Percentiles rank a stretch among this genome's conserved stretches.
Conservation (phyloP, 257 asterid species). For the Eustoma russellianum region DNA sequence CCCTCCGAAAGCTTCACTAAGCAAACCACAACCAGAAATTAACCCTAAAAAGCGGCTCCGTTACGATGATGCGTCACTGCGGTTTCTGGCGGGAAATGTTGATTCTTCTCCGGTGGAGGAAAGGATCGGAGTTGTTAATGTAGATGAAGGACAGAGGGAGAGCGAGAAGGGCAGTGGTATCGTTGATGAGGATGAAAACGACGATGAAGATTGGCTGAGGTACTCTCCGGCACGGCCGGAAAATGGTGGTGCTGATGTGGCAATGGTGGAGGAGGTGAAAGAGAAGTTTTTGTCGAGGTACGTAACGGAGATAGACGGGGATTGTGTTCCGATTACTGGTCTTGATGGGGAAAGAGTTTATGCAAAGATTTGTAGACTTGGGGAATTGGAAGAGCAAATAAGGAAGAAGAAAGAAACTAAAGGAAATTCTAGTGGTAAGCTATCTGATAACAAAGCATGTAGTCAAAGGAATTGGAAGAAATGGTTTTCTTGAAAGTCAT, state of each 20-base stretch:
- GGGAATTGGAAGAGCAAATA: conserved; percentile 27
- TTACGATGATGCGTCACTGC: conserved; percentile 13
- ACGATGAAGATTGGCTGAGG: conserved; percentile 58
- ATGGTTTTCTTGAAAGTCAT: not conserved
- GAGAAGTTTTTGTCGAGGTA: conserved; percentile 65
- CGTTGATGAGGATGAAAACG: conserved; percentile 5
- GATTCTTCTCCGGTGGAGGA: conserved; percentile 8
- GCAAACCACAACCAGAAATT: conserved; percentile 16
- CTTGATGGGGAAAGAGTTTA: conserved; percentile 91
- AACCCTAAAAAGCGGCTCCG: conserved; percentile 48
- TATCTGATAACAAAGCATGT: not conserved
- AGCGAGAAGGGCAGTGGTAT: not conserved
- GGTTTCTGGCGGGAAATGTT: not conserved
- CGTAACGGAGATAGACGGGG: conserved; percentile 73
- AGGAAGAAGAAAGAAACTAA: conserved; percentile 30
- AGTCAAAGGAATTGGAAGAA: too few species aligned
- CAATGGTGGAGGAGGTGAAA: conserved; percentile 22
- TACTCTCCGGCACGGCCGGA: conserved; percentile 34
- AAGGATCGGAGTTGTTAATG: conserved; percentile 8
- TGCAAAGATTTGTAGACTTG: conserved; percentile 55
- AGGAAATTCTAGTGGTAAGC: conserved; percentile 38
- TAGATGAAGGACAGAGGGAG: conserved; percentile 10
- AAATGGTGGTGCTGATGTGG: conserved; percentile 38
- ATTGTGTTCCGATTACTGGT: conserved; percentile 83
- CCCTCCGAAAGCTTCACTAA: conserved; percentile 39